phyloP scores from a whole-genome alignment of 306 rosid genomes.

The Astragalus membranaceus region DNA sequence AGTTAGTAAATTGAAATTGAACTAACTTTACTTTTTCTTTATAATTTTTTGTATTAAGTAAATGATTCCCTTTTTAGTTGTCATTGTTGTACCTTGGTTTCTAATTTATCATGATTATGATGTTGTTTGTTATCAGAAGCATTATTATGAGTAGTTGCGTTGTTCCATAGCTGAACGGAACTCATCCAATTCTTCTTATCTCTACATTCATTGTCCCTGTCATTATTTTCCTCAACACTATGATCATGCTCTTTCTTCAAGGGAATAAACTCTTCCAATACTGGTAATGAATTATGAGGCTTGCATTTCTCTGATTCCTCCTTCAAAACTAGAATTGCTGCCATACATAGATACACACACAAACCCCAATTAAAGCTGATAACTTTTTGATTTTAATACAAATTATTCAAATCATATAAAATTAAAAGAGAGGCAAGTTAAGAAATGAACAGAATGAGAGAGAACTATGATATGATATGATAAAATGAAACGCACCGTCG shows the following conservation, averaged over 20 bases:
- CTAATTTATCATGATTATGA: conserved; percentile 26
- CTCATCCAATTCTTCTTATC: conserved; percentile 99
- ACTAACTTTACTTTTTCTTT: not conserved
- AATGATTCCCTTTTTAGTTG: not conserved
- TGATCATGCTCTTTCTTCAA: conserved; percentile 55
- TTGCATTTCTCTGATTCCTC: conserved; percentile 51
- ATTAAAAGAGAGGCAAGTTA: not conserved
- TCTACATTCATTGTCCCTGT: conserved; percentile 43
- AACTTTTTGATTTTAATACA: not conserved
- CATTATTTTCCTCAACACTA: conserved; percentile 17
- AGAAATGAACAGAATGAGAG: not conserved
- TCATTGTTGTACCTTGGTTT: conserved; percentile 46
- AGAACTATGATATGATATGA: not conserved
- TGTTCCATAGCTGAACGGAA: conserved; percentile 91
- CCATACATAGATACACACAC: not conserved
- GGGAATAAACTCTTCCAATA: conserved; percentile 74
- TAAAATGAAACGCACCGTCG: conserved; percentile 50
- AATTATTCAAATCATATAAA: not conserved
- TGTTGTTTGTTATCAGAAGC: conserved; percentile 28
- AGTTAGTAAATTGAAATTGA: not conserved
- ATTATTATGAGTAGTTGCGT: conserved; percentile 7
- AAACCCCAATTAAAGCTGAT: not conserved
- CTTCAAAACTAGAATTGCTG: conserved; percentile 63
- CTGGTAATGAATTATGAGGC: conserved; percentile 36
- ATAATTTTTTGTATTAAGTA: not conserved